Evolutionary conservation across 2,329 filamentous ascomycete species (phyloP).

Genomic region (Xylaria sp.): DNA sequence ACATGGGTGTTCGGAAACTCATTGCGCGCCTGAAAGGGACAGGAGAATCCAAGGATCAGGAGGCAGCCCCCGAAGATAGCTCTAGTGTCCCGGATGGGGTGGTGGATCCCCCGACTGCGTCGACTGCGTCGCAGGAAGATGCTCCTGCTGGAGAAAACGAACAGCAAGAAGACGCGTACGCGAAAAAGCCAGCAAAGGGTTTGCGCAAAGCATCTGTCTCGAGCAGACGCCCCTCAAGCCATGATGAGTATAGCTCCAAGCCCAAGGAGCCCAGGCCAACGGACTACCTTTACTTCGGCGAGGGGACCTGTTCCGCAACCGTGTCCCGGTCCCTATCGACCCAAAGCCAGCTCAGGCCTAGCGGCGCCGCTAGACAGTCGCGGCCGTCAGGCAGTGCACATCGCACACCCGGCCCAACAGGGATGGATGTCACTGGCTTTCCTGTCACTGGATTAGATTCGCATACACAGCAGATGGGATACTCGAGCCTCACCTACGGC

Average conservation of each 20-base stretch:
- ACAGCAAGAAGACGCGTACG: not conserved
- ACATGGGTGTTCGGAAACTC: slow-evolving; percentile 6
- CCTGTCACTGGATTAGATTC: slow-evolving; percentile 6
- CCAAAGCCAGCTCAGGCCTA: slow-evolving; percentile 2
- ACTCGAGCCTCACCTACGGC: slow-evolving; percentile 14
- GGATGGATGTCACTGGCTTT: slow-evolving; percentile 14
- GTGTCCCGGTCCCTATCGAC: slow-evolving; percentile 13
- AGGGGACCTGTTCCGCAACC: slow-evolving; percentile 9
- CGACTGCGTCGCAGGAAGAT: not conserved
- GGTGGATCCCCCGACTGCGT: not conserved
- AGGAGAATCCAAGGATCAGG: not conserved
- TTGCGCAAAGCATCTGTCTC: slow-evolving; percentile 9
- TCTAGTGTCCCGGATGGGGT: not conserved
- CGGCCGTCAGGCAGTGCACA: not conserved
- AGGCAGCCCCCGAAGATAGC: not conserved
- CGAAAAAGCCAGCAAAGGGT: slow-evolving; percentile 3
- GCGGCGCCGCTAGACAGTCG: not conserved
- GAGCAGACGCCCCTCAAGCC: not conserved
- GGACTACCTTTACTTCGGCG: slow-evolving; percentile 19
- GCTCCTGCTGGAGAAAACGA: not conserved
- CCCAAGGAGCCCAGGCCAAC: slow-evolving; percentile 5
- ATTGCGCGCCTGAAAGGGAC: slow-evolving; percentile 9
- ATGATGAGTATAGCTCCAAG: not conserved
- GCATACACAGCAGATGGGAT: slow-evolving; percentile 16
- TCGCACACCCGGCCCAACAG: not conserved